Evolutionary conservation across 257 asterid genomes (phyloP), one percentile per base, ranked within the genome.

Genomic region (Solanum sejunctum): DNA sequence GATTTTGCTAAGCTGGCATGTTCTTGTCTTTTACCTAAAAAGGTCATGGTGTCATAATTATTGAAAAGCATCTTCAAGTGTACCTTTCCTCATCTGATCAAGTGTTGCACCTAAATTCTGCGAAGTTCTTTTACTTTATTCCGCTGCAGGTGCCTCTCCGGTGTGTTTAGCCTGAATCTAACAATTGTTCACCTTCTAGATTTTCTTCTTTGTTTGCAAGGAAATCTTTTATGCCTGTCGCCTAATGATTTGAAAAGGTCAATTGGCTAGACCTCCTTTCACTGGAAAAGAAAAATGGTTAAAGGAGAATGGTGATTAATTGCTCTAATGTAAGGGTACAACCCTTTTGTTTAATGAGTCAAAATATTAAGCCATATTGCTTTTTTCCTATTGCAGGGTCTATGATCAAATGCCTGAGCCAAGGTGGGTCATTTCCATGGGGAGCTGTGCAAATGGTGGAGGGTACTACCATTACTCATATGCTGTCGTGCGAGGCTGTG

Each of bases 391-490:
- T 36, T 86, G 91, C 91, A 96, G 98, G 82, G 99, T 95, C 83
- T 96, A 96, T 32, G 98, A 95, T 89, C 99, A 96, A 90, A 96
- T 96, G 99, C 99, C 99, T 2, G 99, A 96, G 92, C 99, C 99
- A 66, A 93, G 99, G 93, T 95, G 99, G 98, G 99, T 95, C 11
- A 93, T 96, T 85, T 96, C 98, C 4, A 96, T 96, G 99, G 99
- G 99, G 84, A 96, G 98, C 94, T 96, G 98, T 70, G 99, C 99
- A 66, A 96, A 96, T 1, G 99, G 99, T 82, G 99, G 99, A n/a
- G 99, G 99, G 10, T 96, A 96, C 92, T 95, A 94, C 91, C 89
- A 95, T 85, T 95, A 95, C 89, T 95, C 99, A 0, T 95, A 95
- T 39, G 94, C 99, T 20, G 98, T 95, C 5, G 98, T 95, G 75